These are phyloP conservation scores for Fagopyrum tataricum DNA, from an alignment of 148 eudicot genomes.

Conservation along the genomic window DNA sequence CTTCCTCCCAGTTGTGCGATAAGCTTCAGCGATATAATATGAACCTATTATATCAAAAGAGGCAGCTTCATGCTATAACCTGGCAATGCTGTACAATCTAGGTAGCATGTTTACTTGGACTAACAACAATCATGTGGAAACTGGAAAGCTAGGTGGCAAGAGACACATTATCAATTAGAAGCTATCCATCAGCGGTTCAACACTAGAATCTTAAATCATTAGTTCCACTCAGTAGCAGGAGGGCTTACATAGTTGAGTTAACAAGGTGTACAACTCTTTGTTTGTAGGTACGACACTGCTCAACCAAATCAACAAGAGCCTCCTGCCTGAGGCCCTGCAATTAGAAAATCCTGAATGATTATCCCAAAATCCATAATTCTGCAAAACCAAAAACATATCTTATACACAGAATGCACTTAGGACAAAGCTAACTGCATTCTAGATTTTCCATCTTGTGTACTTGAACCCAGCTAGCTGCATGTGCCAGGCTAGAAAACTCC, in stretches of 20 bases:
- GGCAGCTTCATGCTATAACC: background rate
- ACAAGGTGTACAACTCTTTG: conserved; percentile 94
- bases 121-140: background rate
- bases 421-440: background rate
- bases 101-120: background rate
- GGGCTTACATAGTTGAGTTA: conserved; percentile 95
- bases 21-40: background rate
- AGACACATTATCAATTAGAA: background rate
- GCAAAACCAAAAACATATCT: background rate
- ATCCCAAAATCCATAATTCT: conserved; percentile 6
- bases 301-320: conserved; percentile 89
- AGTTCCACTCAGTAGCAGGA: conserved; percentile 8
- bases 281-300: conserved; percentile 88
- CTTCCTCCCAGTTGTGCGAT: background rate
- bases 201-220: background rate
- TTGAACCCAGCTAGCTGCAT: background rate
- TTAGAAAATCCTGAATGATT: conserved; percentile 10
- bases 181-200: background rate
- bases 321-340: conserved; percentile 83
- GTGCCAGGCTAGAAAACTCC: background rate
- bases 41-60: background rate
- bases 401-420: background rate
- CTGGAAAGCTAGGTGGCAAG: conserved; percentile 1
- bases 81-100: background rate
- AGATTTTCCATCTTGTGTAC: background rate